Conservation (phyloP, 148 eudicot species). For the Camellia granthamiana region DNA sequence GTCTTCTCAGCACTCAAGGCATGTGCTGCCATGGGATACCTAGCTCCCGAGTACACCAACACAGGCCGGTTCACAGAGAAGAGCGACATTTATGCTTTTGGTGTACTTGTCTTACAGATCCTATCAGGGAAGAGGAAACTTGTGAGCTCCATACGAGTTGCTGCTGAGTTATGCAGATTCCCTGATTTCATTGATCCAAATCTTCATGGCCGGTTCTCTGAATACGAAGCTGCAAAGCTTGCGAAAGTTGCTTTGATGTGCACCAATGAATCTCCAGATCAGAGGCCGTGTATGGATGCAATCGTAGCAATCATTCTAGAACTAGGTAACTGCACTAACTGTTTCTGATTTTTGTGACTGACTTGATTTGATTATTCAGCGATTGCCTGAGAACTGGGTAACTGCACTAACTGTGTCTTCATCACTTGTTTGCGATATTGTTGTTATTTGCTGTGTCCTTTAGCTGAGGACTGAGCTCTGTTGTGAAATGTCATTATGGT, state of each 20-base stretch:
- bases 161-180: conserved; percentile 46
- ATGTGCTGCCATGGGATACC: conserved; percentile 95
- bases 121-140: conserved; percentile 66
- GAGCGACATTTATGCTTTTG: conserved; percentile 85
- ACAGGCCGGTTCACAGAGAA: conserved; percentile 87
- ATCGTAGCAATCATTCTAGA: conserved; percentile 54
- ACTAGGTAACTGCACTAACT: conserved; percentile 34
- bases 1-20: conserved; percentile 85
- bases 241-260: conserved; percentile 62
- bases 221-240: conserved; percentile 64
- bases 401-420: background rate
- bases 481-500: background rate
- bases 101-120: conserved; percentile 69
- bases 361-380: conserved; percentile 1
- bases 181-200: conserved; percentile 61
- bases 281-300: conserved; percentile 75
- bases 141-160: conserved; percentile 35
- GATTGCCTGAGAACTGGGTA: conserved; percentile 9
- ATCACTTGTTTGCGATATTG: background rate
- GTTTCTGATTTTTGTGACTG: conserved; percentile 26
- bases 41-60: conserved; percentile 87
- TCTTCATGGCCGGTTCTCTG: conserved; percentile 61
- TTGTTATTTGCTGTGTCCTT: conserved; percentile 6
- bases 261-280: conserved; percentile 64
- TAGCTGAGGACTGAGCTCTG: conserved; percentile 2